A percentile compares a stretch with the other conserved stretches of the same genome.
These are phyloP conservation scores for Musa itinerans DNA, from an alignment of 176 grass and related monocot species.

Conservation along the genomic window DNA sequence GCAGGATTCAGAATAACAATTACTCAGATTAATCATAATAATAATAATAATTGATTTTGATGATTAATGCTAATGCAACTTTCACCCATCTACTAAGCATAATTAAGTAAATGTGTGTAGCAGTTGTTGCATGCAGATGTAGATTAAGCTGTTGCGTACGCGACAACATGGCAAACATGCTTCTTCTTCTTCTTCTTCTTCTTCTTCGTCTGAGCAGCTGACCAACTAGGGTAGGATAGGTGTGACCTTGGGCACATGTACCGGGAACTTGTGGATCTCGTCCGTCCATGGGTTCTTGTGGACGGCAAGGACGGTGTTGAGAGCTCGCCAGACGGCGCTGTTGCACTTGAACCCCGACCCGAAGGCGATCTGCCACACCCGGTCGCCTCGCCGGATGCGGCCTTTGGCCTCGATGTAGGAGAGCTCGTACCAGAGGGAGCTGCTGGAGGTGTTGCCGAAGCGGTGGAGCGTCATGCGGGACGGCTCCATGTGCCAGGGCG, in stretches of 20 bases:
- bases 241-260: constrained; percentile 51
- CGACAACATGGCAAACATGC: too few relatives aligned
- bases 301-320: constrained; percentile 29
- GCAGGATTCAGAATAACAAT: too few relatives aligned
- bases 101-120: too few relatives aligned
- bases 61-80: too few relatives aligned
- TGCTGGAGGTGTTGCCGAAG: constrained; percentile 92
- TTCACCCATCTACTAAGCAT: too few relatives aligned
- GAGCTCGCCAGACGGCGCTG: constrained; percentile 78
- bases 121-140: too few relatives aligned
- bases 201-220: too few relatives aligned
- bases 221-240: constrained; percentile 26
- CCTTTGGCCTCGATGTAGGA: constrained; percentile 74
- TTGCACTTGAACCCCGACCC: constrained; percentile 99
- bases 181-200: too few relatives aligned
- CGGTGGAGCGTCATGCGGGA: constrained; percentile 84
- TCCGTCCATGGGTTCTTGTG: constrained; percentile 56
- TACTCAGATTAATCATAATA: too few relatives aligned
- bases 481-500: constrained; percentile 73
- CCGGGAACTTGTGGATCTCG: constrained; percentile 45
- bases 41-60: too few relatives aligned
- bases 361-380: constrained; percentile 96
- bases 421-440: constrained; percentile 96
- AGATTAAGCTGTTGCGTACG: too few relatives aligned
- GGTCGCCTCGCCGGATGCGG: constrained; percentile 68